A percentile compares a stretch with the other conserved stretches of the same genome.
Conservation (phyloP, 169 alveolate genomes). For the Cryptosporidium felis region DNA sequence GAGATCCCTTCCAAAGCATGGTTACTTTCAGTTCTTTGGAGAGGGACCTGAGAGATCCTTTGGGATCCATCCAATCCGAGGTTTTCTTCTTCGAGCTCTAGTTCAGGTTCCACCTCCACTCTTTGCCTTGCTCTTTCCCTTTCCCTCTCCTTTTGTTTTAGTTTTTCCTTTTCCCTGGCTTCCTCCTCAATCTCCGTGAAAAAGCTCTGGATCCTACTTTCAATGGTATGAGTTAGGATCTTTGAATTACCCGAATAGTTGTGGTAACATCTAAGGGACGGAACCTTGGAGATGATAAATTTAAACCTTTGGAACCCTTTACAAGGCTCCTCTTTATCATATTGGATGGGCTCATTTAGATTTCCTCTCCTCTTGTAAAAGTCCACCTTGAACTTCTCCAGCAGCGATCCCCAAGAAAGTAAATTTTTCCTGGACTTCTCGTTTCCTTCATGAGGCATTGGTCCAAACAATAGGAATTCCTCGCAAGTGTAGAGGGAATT, state of each 20-base stretch:
- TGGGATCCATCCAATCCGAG: too few species aligned
- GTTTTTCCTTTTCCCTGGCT: background rate
- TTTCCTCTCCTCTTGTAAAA: background rate
- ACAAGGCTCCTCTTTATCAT: slow-evolving; percentile 7
- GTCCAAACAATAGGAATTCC: slow-evolving; percentile 25
- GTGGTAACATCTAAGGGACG: slow-evolving; percentile 62
- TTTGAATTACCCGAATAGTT: slow-evolving; percentile 5
- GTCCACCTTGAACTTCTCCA: background rate
- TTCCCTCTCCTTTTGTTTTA: slow-evolving; percentile 22
- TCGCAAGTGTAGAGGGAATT: slow-evolving; percentile 36
- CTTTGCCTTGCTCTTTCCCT: slow-evolving; percentile 68
- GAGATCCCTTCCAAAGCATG: background rate
- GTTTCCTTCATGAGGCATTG: too few species aligned
- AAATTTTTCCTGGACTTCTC: background rate
- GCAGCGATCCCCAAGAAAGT: background rate
- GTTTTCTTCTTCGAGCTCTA: background rate
- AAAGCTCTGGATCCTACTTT: slow-evolving; percentile 43
- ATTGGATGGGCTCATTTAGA: background rate
- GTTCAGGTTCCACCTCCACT: slow-evolving; percentile 69
- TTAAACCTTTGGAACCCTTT: slow-evolving; percentile 52
- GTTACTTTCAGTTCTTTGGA: background rate
- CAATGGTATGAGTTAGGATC: slow-evolving; percentile 1
- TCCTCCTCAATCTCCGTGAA: slow-evolving; percentile 8
- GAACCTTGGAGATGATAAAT: background rate
- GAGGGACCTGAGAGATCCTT: too few species aligned